Evolutionary conservation across 768 basidiomycete species (phyloP), one percentile per base, ranked within the genome.

Genomic region (Hypholoma fasciculare): DNA sequence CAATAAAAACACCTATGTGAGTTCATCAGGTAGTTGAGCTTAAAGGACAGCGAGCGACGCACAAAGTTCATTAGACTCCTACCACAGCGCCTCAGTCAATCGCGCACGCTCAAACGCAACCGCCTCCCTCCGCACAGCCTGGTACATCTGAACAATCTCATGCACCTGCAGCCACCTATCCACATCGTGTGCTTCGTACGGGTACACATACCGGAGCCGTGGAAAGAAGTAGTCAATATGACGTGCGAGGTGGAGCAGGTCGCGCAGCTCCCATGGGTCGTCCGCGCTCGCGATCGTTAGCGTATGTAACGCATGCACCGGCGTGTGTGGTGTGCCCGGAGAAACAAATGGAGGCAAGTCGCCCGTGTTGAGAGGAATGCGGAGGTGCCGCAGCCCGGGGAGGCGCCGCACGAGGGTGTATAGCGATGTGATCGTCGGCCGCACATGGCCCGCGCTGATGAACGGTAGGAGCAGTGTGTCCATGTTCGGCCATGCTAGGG

Each of bases 71-170:
- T 34, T 34, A 34, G 23, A 23, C 6, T 9, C 9, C 30, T 34
- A 34, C 30, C 30, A 34, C 30, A 34, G 30, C 9, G 30, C 30
- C 30, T 5, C 30, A 1, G 30, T 34, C 30, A 34, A 9, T 5
- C 30, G 30, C 7, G 12, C 23, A 17, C 52, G 34, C 38, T 58
- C 52, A 39, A 52, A 56, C 39, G 54, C 55, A 39, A 67, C 46
- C 5, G 69, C 64, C 52, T 73, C 72, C 14, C 42, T 48, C 38
- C 72, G 52, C 17, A 73, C 69, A 8, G 64, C 59, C 58, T 71
- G 70, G 51, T 66, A 71, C 65, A 68, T 69, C 52, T 63, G 62
- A 4, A 73, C 66, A 58, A 70, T 66, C 12, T 71, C 67, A 36
- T 68, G 59, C 30, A 71, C 63, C 54, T 69, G 68, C 59, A 47